Base-by-base conservation (phyloP, 1,139 yeast species). In the Suhomyces bolitotheri region DNA sequence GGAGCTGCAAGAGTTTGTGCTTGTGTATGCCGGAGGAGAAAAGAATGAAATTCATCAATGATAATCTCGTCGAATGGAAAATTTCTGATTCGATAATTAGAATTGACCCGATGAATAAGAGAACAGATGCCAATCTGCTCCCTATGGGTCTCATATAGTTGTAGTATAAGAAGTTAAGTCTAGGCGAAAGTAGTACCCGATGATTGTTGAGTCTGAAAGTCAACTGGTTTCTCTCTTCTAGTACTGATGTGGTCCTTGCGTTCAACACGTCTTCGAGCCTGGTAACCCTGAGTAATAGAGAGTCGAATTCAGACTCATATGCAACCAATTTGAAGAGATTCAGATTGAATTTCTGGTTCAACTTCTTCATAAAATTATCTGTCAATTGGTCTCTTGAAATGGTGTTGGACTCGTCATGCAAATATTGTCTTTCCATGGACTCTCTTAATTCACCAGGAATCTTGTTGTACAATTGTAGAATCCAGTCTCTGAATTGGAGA, bases 31-130 rank as follows among this genome's bases (percentile, higher is more conserved):
- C 45, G 2, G 58, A 51, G 21, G 54, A 40, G 44, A 46, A 56
- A 48, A 65, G 50, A 13, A 82, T 51, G 8, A 73, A 38, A 45
- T 84, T 81, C 30, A 86, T 73, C 8, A 84, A 54, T 8, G 90
- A 82, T 12, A 80, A 58, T 33, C 57, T 64, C 2, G 92, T 80
- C 5, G 88, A 83, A 53, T 86, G 90, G 39, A 84, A 70, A 30
- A 83, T 65, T 54, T 87, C 96, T 12, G 92, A 82, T 63, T 84
- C 82, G 14, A 83, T 69, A 7, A 87, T 64, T 1, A 78, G 54
- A 10, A 78, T 58, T 0, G 90, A 77, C 5, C 51, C 48, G 4
- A 38, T 36, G 37, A 58, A 62, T 14, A 82, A 50, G 0, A 62
- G 28, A 1, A 72, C 64, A 3, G 83, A 58, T 3, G 64, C 32